Evolutionary conservation across 306 rosid genomes (phyloP).

Genomic region (Urtica urens): DNA sequence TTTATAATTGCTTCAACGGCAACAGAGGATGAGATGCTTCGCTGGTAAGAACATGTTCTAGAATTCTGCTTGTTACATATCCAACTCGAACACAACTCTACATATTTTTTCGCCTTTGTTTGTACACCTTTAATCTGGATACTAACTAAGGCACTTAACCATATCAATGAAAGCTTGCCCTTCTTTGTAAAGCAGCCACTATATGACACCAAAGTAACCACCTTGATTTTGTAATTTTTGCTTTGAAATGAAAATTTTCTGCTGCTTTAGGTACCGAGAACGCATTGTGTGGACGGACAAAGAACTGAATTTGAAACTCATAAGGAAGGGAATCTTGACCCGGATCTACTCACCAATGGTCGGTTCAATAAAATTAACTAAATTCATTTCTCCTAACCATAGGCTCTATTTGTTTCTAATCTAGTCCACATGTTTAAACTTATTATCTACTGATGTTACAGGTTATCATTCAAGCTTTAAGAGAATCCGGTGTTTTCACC

Average conservation of each 20-base stretch:
- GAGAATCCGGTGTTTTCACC: slow-evolving; percentile 64
- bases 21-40: slow-evolving; percentile 91
- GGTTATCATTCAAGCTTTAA: slow-evolving; percentile 72
- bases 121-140: too few species aligned
- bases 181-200: too few species aligned
- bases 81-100: background rate
- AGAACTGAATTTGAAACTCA: slow-evolving; percentile 47
- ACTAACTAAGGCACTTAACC: too few species aligned
- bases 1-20: slow-evolving; percentile 97
- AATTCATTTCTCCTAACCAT: background rate
- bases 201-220: background rate
- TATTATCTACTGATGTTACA: slow-evolving; percentile 19
- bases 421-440: background rate
- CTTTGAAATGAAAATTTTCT: background rate
- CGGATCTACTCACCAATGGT: slow-evolving; percentile 86
- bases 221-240: background rate
- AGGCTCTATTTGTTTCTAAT: background rate
- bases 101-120: background rate
- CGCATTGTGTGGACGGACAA: slow-evolving; percentile 79
- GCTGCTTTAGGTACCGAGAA: slow-evolving; percentile 69
- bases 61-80: background rate
- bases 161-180: too few species aligned
- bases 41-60: slow-evolving; percentile 41
- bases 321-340: slow-evolving; percentile 76
- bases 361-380: slow-evolving; percentile 11